Percentiles rank a stretch among this genome's conserved stretches.
phyloP scores from a whole-genome alignment of 768 basidiomycete species.

The Termitomyces titanicus region DNA sequence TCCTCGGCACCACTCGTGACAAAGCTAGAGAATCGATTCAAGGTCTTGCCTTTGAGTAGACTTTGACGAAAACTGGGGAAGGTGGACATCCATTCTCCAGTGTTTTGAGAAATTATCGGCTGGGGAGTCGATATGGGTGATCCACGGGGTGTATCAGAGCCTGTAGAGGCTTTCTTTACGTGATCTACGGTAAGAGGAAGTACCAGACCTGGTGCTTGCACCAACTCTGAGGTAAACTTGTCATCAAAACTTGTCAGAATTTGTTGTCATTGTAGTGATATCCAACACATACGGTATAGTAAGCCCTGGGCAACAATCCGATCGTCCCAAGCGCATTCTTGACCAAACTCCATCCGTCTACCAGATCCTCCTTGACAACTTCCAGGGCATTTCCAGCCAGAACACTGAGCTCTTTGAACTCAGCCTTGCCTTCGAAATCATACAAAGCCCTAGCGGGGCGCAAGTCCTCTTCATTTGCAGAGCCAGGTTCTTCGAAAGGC shows the following conservation, averaged over 20 bases:
- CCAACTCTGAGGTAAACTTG: constrained; percentile 68
- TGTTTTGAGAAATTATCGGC: constrained; percentile 59
- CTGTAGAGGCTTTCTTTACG: constrained; percentile 31
- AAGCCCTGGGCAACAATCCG: constrained; percentile 65
- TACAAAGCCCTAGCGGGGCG: constrained; percentile 68
- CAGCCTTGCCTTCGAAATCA: constrained; percentile 69
- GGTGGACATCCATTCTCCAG: constrained; percentile 58
- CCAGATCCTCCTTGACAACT: constrained; percentile 66
- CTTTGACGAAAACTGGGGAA: constrained; percentile 71
- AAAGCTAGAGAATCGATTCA: constrained; percentile 85
- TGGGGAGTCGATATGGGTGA: constrained; percentile 39
- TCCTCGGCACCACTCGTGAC: constrained; percentile 85
- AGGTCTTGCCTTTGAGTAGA: constrained; percentile 70
- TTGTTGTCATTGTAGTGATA: constrained; percentile 1
- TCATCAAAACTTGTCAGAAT: neutral
- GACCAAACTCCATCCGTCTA: constrained; percentile 81
- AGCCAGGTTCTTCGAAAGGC: constrained; percentile 49
- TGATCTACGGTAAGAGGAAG: constrained; percentile 24
- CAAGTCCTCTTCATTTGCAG: constrained; percentile 30
- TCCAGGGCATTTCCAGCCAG: constrained; percentile 68
- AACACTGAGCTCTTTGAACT: constrained; percentile 69
- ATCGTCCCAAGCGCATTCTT: constrained; percentile 53
- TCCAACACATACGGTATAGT: constrained; percentile 59
- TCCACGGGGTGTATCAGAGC: constrained; percentile 46
- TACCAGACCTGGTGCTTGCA: constrained; percentile 42